These are phyloP conservation scores for Lactarius akahatsu DNA, from an alignment of 768 basidiomycete species.

Conservation along the genomic window DNA sequence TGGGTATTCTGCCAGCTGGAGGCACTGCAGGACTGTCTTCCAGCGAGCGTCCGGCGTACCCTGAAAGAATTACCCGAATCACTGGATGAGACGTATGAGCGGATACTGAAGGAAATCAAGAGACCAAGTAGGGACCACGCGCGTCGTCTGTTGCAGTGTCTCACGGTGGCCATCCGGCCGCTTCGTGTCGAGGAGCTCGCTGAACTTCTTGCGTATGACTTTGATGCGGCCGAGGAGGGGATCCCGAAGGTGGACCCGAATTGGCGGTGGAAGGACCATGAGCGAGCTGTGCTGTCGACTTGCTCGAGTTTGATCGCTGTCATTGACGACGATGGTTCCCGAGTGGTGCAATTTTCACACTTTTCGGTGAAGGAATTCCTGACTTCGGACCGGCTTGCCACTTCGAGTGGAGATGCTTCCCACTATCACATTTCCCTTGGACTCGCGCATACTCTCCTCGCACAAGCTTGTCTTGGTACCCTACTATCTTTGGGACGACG, in stretches of 20 bases:
- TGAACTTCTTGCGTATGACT: too few species aligned
- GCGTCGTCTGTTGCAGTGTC: background rate
- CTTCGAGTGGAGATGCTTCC: background rate
- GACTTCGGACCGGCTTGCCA: background rate
- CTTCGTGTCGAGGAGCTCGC: too few species aligned
- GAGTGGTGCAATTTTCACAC: background rate
- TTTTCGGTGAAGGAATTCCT: background rate
- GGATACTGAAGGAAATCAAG: background rate
- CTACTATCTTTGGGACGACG: too few species aligned
- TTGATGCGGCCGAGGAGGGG: too few species aligned
- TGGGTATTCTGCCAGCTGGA: background rate
- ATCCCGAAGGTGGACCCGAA: background rate
- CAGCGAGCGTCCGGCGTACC: background rate
- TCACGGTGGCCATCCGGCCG: background rate
- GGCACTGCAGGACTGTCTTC: too few species aligned
- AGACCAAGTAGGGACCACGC: background rate
- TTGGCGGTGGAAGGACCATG: background rate
- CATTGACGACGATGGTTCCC: background rate
- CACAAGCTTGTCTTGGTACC: background rate
- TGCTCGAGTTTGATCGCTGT: background rate
- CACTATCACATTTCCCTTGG: background rate
- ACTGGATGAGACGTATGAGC: background rate
- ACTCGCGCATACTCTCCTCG: background rate
- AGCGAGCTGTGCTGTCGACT: background rate
- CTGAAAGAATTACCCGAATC: background rate